These are phyloP conservation scores for Hippophae rhamnoides DNA, from an alignment of 306 rosid species.

Conservation along the genomic window DNA sequence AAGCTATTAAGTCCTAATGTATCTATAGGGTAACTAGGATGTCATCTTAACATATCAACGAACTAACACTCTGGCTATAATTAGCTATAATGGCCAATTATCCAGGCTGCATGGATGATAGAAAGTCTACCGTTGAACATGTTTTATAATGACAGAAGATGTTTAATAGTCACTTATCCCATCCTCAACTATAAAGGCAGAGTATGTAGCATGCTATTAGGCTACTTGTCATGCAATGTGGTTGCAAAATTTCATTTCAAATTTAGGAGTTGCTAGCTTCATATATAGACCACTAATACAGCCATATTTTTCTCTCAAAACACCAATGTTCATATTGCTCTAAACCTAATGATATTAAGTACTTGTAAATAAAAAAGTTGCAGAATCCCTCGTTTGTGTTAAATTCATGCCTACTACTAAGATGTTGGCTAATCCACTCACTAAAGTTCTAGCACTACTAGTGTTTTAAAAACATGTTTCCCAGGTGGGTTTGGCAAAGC, in stretches of 20 bases:
- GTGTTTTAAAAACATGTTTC: background rate
- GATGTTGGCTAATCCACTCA: background rate
- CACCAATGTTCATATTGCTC: background rate
- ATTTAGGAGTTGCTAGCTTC: background rate
- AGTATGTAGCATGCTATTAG: background rate
- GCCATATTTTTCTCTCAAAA: background rate
- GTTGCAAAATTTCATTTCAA: background rate
- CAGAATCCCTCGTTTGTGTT: background rate
- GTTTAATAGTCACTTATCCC: background rate
- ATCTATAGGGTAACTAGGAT: background rate
- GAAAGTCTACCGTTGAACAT: background rate
- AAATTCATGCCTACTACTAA: too few relatives aligned
- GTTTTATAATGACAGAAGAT: background rate
- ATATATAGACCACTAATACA: background rate
- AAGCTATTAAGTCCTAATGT: background rate
- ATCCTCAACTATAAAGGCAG: background rate
- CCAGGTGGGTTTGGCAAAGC: background rate
- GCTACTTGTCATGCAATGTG: background rate
- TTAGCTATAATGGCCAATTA: background rate
- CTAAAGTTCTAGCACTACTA: background rate
- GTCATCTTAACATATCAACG: background rate
- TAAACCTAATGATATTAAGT: background rate
- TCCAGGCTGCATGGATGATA: background rate
- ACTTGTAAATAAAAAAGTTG: too few relatives aligned
- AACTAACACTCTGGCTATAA: background rate